Conservation (phyloP, 1,139 yeast species). For the Yamadazyma epiphylla region DNA sequence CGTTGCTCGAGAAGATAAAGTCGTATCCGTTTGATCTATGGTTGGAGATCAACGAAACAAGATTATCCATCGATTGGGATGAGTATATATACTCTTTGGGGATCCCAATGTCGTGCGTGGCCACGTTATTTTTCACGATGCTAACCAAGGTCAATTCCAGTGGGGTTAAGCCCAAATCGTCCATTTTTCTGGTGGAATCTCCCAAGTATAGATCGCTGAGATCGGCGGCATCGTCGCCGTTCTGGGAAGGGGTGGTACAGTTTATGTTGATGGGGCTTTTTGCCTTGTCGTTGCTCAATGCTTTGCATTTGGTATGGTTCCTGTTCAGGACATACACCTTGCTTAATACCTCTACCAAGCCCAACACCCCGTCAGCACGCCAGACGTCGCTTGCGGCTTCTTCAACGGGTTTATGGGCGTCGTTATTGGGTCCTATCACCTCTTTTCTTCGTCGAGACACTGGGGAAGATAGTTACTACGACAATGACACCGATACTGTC, state of each 20-base stretch:
- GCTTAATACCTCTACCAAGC: constrained; percentile 25
- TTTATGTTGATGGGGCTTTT: constrained; percentile 5
- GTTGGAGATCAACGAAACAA: constrained; percentile 48
- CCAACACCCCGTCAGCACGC: constrained; percentile 5
- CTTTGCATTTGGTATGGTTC: constrained; percentile 22
- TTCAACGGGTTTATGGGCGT: neutral
- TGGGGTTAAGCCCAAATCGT: constrained; percentile 4
- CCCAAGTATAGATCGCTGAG: constrained; percentile 17
- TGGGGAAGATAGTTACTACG: constrained; percentile 14
- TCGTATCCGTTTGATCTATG: constrained; percentile 58
- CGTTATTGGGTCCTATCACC: neutral
- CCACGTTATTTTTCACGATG: constrained; percentile 4
- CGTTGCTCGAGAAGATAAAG: constrained; percentile 36
- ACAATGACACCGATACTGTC: constrained; percentile 11
- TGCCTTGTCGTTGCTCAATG: constrained; percentile 22
- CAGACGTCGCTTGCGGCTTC: neutral
- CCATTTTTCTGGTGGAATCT: constrained; percentile 26
- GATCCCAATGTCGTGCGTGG: constrained; percentile 11
- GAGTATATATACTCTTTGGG: constrained; percentile 41
- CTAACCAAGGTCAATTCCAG: constrained; percentile 3
- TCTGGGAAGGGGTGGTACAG: constrained; percentile 1
- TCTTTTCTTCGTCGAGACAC: neutral
- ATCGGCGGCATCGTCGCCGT: constrained; percentile 1
- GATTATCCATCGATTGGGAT: constrained; percentile 66
- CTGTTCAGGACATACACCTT: constrained; percentile 38